phyloP scores from a whole-genome alignment of 345 rosid genomes.

The Hevea brasiliensis region DNA sequence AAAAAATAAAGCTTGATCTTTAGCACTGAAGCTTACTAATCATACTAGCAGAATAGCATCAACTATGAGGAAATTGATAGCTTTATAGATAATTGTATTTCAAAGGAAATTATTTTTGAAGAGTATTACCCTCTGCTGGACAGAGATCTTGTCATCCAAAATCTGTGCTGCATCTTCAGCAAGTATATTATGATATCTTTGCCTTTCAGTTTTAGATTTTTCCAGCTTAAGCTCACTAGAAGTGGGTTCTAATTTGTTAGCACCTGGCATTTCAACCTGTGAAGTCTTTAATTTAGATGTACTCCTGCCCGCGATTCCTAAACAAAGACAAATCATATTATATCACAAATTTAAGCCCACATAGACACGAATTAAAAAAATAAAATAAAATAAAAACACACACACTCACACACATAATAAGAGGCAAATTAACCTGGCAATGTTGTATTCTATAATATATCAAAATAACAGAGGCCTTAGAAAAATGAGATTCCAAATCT shows the following conservation, averaged over 20 bases:
- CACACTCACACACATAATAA: too few species aligned
- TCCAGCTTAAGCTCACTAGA: slow-evolving; percentile 53
- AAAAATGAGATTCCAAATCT: not conserved
- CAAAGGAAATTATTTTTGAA: not conserved
- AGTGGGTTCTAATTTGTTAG: slow-evolving; percentile 38
- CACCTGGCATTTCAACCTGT: slow-evolving; percentile 34
- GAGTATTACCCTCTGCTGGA: slow-evolving; percentile 62
- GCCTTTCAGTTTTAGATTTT: slow-evolving; percentile 75
- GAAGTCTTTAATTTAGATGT: slow-evolving; percentile 39
- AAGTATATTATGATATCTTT: slow-evolving; percentile 53
- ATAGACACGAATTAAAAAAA: not conserved
- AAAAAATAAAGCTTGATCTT: not conserved
- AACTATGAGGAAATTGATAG: not conserved
- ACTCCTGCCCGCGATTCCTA: slow-evolving; percentile 41
- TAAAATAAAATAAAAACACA: too few species aligned
- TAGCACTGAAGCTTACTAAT: not conserved
- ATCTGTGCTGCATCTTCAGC: slow-evolving; percentile 80
- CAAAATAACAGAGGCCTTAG: not conserved
- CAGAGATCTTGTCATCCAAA: slow-evolving; percentile 68
- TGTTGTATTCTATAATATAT: not conserved
- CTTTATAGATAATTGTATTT: not conserved
- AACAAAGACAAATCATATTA: slow-evolving; percentile 19
- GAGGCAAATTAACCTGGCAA: not conserved
- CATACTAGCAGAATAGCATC: not conserved
- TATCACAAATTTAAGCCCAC: slow-evolving; percentile 9